Percentiles rank a stretch among this genome's conserved stretches.
Conservation (phyloP, 2,329 filamentous ascomycete genomes). For the Esteya vermicola region DNA sequence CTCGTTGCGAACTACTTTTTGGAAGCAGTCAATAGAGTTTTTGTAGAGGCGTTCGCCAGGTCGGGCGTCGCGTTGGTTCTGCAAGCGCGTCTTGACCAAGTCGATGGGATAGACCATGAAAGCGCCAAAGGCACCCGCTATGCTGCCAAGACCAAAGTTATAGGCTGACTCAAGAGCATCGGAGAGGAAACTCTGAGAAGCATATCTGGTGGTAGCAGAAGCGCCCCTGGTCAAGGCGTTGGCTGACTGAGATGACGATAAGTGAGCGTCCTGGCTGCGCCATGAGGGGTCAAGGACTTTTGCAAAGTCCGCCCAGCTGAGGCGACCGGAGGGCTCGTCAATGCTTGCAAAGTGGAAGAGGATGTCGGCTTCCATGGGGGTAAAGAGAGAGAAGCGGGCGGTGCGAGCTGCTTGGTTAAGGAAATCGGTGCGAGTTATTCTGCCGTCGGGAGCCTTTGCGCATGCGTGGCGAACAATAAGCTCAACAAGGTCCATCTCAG, state of each 20-base stretch:
- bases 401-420: slow-evolving; percentile 83
- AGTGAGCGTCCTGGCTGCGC: slow-evolving; percentile 45
- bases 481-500: slow-evolving; percentile 95
- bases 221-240: neutral
- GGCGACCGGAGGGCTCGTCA: slow-evolving; percentile 73
- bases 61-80: slow-evolving; percentile 77
- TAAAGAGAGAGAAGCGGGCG: slow-evolving; percentile 90
- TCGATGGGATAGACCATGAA: slow-evolving; percentile 99
- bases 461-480: slow-evolving; percentile 81
- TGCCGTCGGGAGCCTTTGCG: slow-evolving; percentile 69
- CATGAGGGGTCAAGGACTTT: slow-evolving; percentile 92
- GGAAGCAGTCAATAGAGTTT: slow-evolving; percentile 91
- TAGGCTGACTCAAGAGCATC: slow-evolving; percentile 64
- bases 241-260: slow-evolving; percentile 1
- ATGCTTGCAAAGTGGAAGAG: slow-evolving; percentile 96
- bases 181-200: slow-evolving; percentile 43
- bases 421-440: slow-evolving; percentile 89
- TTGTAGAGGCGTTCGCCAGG: slow-evolving; percentile 87
- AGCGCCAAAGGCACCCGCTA: slow-evolving; percentile 92
- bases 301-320: slow-evolving; percentile 73
- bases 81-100: slow-evolving; percentile 94
- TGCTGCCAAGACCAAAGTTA: slow-evolving; percentile 77
- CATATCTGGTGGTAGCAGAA: slow-evolving; percentile 28
- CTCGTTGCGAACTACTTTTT: slow-evolving; percentile 87
- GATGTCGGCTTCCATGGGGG: slow-evolving; percentile 96